Percentiles rank a stretch among this genome's conserved stretches.
Evolutionary conservation across 1,284 basidiomycete species (phyloP).

Genomic region (Golubevia sp.): DNA sequence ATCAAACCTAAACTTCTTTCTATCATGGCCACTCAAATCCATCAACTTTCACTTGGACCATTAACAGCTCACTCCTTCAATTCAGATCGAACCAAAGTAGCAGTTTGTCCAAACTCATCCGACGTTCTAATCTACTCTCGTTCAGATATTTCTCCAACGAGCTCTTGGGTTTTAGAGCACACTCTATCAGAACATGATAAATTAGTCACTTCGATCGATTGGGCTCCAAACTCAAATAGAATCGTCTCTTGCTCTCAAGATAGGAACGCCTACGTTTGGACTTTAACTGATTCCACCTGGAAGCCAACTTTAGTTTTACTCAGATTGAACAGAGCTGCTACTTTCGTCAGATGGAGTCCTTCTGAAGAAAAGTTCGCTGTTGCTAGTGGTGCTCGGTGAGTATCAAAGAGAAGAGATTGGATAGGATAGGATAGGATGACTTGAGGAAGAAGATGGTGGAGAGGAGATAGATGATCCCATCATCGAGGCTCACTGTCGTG

Average conservation of each 20-base stretch:
- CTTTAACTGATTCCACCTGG: conserved; percentile 77
- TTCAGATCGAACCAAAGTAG: conserved; percentile 82
- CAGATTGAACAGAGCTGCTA: conserved; percentile 93
- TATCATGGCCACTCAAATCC: conserved; percentile 38
- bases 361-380: conserved; percentile 99
- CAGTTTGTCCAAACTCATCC: conserved; percentile 86
- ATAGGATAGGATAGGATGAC: too few relatives aligned
- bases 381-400: conserved; percentile 87
- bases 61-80: conserved; percentile 92
- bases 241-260: conserved; percentile 99
- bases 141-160: conserved; percentile 64
- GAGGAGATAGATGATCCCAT: too few relatives aligned
- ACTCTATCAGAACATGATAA: conserved; percentile 97
- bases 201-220: conserved; percentile 95
- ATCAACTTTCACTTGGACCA: conserved; percentile 76
- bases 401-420: conserved; percentile 5
- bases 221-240: conserved; percentile 93
- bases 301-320: conserved; percentile 96
- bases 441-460: too few relatives aligned
- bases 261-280: conserved; percentile 98
- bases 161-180: conserved; percentile 76
- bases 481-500: too few relatives aligned
- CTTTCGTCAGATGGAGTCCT: conserved; percentile 93
- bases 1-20: not conserved
- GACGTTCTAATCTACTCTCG: conserved; percentile 82